Evolutionary conservation across 495 filamentous ascomycete species (phyloP), one percentile per base, ranked within the genome.

Genomic region (Pyrenopolyporus hunteri): DNA sequence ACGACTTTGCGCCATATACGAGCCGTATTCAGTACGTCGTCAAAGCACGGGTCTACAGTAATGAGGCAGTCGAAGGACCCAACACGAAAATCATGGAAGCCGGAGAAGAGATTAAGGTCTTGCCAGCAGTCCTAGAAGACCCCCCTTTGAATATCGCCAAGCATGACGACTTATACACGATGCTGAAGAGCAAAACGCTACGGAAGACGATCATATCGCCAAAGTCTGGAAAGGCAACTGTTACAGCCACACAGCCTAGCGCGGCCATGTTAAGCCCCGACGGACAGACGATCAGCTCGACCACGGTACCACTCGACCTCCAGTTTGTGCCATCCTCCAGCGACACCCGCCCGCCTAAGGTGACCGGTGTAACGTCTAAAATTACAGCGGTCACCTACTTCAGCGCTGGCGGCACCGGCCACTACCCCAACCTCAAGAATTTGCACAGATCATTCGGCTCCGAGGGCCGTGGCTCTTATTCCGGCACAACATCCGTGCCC

Each of bases 1-100:
- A 97, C 66, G 95, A 98, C 67, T 79, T 94, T 73, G 73, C 91
- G 0, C 93, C 94, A 1, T 78, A 87, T 6, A 97, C 97, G 94
- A 77, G 82, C 19, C 83, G 80, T 26, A 82, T 98, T 37, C 74
- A 83, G 19, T 98, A 98, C 72, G 73, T 73, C 9, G 77, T 98
- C 67, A 86, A 85, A 54, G 89, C 80, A 2, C 79, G 77, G 26
- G 74, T 83, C 35, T 69, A 80, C 31, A 78, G 65, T 52, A 74
- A 74, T 46, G 64, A 73, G n/a, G 64, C 48, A 1, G 2, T 44
- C 4, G 65, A 59, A 46, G 51, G 45, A 19, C 59, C 53, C 46
- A 56, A 10, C 32, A 57, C 65, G 31, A 77, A 76, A 65, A 56
- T 82, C 25, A 80, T 78, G 64, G 74, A 82, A 47, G 66, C 69